phyloP scores from a whole-genome alignment of 2,329 filamentous ascomycete genomes.

The Fusarium camptoceras region DNA sequence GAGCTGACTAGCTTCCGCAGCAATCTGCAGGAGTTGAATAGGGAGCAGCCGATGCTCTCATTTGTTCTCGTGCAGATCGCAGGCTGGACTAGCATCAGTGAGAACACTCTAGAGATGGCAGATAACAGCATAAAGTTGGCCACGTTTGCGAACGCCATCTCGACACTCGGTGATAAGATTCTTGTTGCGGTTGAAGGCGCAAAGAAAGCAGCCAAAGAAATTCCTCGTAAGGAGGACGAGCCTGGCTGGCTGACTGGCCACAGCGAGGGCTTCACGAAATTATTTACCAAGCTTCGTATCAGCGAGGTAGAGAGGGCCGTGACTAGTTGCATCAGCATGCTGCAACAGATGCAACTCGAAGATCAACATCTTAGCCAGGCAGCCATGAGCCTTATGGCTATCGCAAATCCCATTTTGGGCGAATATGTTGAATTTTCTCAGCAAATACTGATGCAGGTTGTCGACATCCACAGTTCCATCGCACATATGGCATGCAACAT shows the following conservation, averaged over 20 bases:
- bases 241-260: conserved; percentile 54
- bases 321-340: conserved; percentile 51
- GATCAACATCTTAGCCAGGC: conserved; percentile 45
- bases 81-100: conserved; percentile 67
- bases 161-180: conserved; percentile 77
- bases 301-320: conserved; percentile 63
- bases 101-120: conserved; percentile 22
- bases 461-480: conserved; percentile 74
- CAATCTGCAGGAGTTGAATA: conserved; percentile 56
- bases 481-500: conserved; percentile 82
- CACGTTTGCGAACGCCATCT: conserved; percentile 67
- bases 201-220: conserved; percentile 63
- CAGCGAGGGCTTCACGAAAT: conserved; percentile 63
- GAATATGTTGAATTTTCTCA: conserved; percentile 76
- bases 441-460: conserved; percentile 68
- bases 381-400: conserved; percentile 49
- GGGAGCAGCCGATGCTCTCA: conserved; percentile 65
- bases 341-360: conserved; percentile 51
- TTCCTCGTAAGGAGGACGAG: conserved; percentile 52
- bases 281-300: conserved; percentile 70
- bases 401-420: conserved; percentile 73
- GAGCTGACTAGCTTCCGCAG: conserved; percentile 54
- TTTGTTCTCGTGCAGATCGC: conserved; percentile 75
- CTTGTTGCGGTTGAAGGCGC: conserved; percentile 84
- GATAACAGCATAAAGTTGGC: conserved; percentile 46